These are phyloP conservation scores for Podaxis mareebaensis DNA, from an alignment of 768 basidiomycete species.

Conservation along the genomic window DNA sequence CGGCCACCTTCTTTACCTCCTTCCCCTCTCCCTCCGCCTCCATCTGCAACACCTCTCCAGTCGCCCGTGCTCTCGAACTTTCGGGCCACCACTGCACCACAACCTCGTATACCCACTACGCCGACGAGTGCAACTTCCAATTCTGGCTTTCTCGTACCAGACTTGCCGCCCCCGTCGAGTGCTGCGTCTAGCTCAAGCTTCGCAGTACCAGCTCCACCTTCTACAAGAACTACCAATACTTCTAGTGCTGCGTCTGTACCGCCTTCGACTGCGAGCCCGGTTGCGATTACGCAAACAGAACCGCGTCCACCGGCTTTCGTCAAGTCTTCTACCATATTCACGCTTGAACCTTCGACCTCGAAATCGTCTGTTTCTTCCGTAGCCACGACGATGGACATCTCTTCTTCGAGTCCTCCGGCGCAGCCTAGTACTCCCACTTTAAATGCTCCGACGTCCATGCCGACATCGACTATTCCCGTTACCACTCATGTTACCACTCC, in stretches of 20 bases:
- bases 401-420: neutral
- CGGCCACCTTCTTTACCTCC: conserved; percentile 1
- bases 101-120: neutral
- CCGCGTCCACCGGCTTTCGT: neutral
- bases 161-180: neutral
- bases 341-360: neutral
- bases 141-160: neutral
- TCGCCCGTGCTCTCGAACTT: neutral
- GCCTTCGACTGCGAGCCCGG: neutral
- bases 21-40: neutral
- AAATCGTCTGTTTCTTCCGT: neutral
- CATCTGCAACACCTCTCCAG: neutral
- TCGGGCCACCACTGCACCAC: neutral
- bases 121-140: neutral
- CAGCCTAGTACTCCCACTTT: neutral
- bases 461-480: neutral
- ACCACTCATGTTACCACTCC: neutral
- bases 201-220: neutral
- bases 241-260: neutral
- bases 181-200: neutral
- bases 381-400: neutral
- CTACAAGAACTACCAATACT: neutral
- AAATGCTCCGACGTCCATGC: neutral
- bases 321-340: neutral
- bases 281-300: neutral